phyloP scores from a whole-genome alignment of 2,329 filamentous ascomycete species.

The Aspergillus eucalypticola region DNA sequence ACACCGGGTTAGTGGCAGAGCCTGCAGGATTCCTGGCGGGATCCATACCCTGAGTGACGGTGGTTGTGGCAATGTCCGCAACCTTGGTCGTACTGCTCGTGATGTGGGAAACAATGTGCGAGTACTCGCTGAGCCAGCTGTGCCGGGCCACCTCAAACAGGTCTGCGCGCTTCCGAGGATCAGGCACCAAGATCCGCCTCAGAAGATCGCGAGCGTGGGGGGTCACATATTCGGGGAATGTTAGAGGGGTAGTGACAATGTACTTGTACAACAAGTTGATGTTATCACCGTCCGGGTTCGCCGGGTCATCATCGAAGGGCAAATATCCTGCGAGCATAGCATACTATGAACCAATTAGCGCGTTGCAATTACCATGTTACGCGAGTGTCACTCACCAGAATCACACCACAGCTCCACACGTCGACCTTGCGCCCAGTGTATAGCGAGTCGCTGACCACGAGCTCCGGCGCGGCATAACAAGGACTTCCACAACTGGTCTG shows the following conservation, averaged over 20 bases:
- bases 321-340: slow-evolving; percentile 98
- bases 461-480: slow-evolving; percentile 93
- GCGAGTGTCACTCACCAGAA: slow-evolving; percentile 68
- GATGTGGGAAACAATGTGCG: slow-evolving; percentile 95
- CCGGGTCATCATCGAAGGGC: slow-evolving; percentile 96
- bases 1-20: slow-evolving; percentile 8
- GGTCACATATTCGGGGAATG: slow-evolving; percentile 98
- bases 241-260: slow-evolving; percentile 94
- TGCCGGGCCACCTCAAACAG: slow-evolving; percentile 96
- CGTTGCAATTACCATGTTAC: neutral
- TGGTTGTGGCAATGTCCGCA: slow-evolving; percentile 79
- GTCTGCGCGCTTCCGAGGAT: slow-evolving; percentile 91
- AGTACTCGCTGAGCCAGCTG: slow-evolving; percentile 96
- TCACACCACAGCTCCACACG: slow-evolving; percentile 99
- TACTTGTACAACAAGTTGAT: slow-evolving; percentile 99
- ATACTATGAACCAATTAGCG: slow-evolving; percentile 62
- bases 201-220: slow-evolving; percentile 92
- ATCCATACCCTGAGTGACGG: slow-evolving; percentile 60
- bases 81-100: slow-evolving; percentile 91
- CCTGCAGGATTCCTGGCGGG: neutral
- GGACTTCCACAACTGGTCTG: slow-evolving; percentile 98
- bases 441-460: slow-evolving; percentile 94
- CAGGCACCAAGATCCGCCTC: slow-evolving; percentile 89
- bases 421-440: slow-evolving; percentile 98
- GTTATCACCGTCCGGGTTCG: slow-evolving; percentile 97